Conservation (phyloP, 208 protist species). For the Trichomonas gallinae region DNA sequence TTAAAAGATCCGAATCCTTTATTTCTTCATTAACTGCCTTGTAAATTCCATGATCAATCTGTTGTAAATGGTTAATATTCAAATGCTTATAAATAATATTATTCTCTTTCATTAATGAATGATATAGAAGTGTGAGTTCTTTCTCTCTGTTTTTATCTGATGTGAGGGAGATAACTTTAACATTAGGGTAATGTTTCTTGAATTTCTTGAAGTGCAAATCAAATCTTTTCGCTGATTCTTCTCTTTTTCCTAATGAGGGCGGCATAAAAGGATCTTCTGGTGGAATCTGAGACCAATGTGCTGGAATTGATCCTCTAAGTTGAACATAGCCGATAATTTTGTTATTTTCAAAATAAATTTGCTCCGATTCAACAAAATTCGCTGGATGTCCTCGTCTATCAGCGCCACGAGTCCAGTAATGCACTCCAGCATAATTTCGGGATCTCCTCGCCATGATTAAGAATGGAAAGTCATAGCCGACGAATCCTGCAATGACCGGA, state of each 20-base stretch:
- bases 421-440: background rate
- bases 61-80: background rate
- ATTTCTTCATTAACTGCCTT: background rate
- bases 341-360: background rate
- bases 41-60: background rate
- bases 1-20: background rate
- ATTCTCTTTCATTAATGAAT: background rate
- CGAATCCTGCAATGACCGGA: background rate
- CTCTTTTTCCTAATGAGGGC: background rate
- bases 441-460: background rate
- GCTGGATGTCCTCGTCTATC: background rate
- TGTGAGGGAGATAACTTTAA: background rate
- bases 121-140: background rate
- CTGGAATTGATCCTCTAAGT: background rate
- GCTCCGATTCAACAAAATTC: background rate
- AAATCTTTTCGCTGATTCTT: background rate
- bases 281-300: background rate
- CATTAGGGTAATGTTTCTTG: background rate
- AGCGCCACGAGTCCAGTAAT: background rate
- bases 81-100: background rate
- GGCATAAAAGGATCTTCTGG: background rate
- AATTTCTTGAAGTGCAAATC: background rate
- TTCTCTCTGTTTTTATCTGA: background rate
- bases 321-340: background rate
- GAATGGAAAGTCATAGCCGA: background rate